Base-by-base conservation (phyloP, 352 stramenopile species). In the Globisporangium iwayamae region DNA sequence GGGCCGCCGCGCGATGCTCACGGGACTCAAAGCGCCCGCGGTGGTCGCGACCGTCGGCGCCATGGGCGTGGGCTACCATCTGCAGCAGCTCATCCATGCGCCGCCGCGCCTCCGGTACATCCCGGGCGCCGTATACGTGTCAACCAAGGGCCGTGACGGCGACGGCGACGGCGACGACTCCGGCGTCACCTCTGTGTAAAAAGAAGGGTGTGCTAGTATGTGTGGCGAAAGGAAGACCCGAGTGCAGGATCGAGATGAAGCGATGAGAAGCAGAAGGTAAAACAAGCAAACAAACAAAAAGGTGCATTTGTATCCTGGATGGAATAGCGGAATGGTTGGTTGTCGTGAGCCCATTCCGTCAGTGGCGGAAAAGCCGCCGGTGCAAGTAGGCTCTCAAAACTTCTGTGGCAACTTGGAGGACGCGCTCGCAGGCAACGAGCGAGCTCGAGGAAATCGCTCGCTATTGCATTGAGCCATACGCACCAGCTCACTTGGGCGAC, bases 11-110 rank as follows among this genome's bases (percentile, higher is more conserved):
- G 81, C 84, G 16, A 53, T 78, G 47, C 50, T 81, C 46, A 86
- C 82, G 55, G 71, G 78, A 0, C 62, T 86, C 14, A 74, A 71
- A n/a, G 54, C 64, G 0, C 81, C 80, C 11, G 67, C 71, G 9
- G n/a, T 76, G 16, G n/a, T 89, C 41, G 81, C 84, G 45, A 77
- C 76, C 3, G 61, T 67, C 9, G 79, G 78, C 20, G 79, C 84
- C 8, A 56, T 87, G 25, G 83, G 71, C 18, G 73, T 81, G 5
- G 84, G 84, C n/a, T 93, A 93, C 66, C 84, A 93, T 62, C 66
- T 79, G 57, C 81, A 93, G 54, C 82, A 87, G 66, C 68, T 93
- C 30, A 69, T 66, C 38, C 77, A 89, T 64, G 78, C 78, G 30
- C 80, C 81, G 9, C 74, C 59, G 54, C 78, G 81, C 36, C 81